phyloP scores from a whole-genome alignment of 2,329 filamentous ascomycete species.

The Rhynchosporium agropyri region DNA sequence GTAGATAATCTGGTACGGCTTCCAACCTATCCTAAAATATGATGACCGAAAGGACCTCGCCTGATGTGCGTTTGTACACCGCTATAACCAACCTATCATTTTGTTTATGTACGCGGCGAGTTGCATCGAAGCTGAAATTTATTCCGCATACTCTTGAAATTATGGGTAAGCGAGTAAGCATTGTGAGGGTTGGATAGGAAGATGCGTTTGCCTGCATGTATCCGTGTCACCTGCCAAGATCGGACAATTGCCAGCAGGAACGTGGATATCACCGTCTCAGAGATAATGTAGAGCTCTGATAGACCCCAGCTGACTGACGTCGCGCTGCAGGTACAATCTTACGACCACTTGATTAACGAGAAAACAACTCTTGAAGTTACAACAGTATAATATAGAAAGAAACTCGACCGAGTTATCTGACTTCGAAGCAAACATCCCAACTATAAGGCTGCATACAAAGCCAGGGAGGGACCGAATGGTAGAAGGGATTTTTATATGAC shows the following conservation, averaged over 20 bases:
- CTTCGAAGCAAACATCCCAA: no score
- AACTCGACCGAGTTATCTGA: no score
- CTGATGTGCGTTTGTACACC: neutral
- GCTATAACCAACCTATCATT: neutral
- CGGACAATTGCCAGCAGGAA: neutral
- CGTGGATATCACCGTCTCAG: neutral
- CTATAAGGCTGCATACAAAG: no score
- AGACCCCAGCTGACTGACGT: neutral
- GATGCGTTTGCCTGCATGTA: slow-evolving; percentile 2
- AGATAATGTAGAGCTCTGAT: neutral
- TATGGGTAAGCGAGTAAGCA: neutral
- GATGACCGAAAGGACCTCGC: neutral
- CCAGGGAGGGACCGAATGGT: no score
- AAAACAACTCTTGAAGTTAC: no score
- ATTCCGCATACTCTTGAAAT: neutral
- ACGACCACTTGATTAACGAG: no score
- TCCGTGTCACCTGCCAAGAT: slow-evolving; percentile 8
- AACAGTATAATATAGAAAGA: no score
- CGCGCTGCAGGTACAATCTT: no score
- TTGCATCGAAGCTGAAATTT: slow-evolving; percentile 13
- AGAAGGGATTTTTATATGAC: no score
- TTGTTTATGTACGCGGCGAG: slow-evolving; percentile 6
- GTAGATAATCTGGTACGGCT: neutral
- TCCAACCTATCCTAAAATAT: neutral
- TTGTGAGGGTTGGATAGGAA: neutral